These are phyloP conservation scores for Diophrys appendiculata DNA, from an alignment of 73 alveolate species.

Conservation along the genomic window DNA sequence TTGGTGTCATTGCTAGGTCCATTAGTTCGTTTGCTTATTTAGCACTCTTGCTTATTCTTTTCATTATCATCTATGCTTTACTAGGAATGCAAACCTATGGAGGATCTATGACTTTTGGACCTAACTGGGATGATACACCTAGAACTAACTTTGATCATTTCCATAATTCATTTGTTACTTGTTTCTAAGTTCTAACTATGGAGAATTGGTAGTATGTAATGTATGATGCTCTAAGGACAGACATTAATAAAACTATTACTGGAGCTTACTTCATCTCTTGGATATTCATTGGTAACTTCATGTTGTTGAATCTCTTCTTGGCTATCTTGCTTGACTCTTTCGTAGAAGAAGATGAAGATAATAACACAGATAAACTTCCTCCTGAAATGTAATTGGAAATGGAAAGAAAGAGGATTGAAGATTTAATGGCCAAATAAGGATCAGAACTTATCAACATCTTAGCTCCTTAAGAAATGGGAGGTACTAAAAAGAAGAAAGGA, in stretches of 20 bases:
- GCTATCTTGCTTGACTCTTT: conserved; percentile 91
- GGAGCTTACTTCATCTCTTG: conserved; percentile 83
- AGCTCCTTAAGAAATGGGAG: not conserved
- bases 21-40: conserved; percentile 80
- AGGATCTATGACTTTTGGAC: conserved; percentile 66
- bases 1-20: conserved; percentile 84
- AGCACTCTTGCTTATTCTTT: conserved; percentile 77
- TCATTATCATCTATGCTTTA: conserved; percentile 86
- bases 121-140: conserved; percentile 57
- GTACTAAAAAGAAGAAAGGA: not conserved
- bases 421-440: not conserved
- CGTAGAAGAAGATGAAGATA: conserved; percentile 64
- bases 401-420: not conserved
- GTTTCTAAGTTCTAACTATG: conserved; percentile 84
- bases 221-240: conserved; percentile 62
- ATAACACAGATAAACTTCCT: conserved; percentile 4
- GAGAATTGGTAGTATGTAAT: conserved; percentile 92
- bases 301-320: conserved; percentile 88
- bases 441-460: not conserved
- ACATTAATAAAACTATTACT: conserved; percentile 52
- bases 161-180: conserved; percentile 79
- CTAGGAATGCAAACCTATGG: conserved; percentile 95
- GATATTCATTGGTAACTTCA: conserved; percentile 94
- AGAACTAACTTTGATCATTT: conserved; percentile 86
- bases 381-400: not conserved